phyloP scores from a whole-genome alignment of 352 stramenopile species.

The Aphanomyces stellatus region DNA sequence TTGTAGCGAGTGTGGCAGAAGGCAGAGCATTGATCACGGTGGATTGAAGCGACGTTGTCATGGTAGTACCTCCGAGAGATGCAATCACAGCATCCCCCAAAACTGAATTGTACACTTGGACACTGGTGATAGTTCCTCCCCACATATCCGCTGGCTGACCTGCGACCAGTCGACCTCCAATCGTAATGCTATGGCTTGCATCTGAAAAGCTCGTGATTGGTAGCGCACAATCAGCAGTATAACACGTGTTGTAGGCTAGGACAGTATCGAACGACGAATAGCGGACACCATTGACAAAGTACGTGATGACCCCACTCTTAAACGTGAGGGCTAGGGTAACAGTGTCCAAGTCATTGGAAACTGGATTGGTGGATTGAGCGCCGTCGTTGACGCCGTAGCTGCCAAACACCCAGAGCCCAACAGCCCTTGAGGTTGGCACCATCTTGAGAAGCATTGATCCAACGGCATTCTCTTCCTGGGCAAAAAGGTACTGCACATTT shows the following conservation, averaged over 20 bases:
- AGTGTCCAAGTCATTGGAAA: background rate
- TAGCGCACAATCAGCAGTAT: background rate
- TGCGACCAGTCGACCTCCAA: background rate
- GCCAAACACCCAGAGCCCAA: conserved; percentile 10
- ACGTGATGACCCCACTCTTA: conserved; percentile 3
- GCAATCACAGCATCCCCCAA: background rate
- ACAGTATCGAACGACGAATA: background rate
- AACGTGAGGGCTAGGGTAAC: conserved; percentile 5
- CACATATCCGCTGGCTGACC: background rate
- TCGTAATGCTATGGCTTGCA: background rate
- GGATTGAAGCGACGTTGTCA: background rate
- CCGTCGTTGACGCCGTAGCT: background rate
- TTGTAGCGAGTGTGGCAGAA: background rate
- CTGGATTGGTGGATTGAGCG: background rate
- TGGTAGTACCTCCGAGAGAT: background rate
- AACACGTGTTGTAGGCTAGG: background rate
- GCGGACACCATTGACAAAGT: conserved; percentile 8
- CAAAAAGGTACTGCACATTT: conserved; percentile 1
- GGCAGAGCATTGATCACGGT: background rate
- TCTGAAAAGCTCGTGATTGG: background rate
- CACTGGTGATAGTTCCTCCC: background rate
- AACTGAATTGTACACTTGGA: background rate
- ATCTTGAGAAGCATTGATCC: conserved; percentile 10
- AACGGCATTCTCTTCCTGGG: background rate
- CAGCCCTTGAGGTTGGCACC: background rate